Evolutionary conservation across 1,284 basidiomycete species (phyloP).

Genomic region (Flammula alnicola): DNA sequence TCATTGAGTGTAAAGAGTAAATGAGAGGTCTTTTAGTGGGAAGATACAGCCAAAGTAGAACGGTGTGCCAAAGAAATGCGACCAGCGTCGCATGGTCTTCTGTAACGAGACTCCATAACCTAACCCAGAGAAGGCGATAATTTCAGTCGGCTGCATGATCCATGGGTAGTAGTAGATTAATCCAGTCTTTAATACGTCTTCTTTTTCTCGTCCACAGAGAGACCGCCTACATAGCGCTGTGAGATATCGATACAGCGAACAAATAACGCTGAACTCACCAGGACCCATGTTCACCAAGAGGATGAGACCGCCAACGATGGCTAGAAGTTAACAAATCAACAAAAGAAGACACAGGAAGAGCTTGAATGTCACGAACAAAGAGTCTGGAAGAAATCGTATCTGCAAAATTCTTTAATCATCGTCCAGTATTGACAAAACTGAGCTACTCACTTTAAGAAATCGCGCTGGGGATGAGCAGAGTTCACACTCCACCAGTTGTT

Average conservation of each 20-base stretch:
- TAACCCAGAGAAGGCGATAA: conserved; percentile 14
- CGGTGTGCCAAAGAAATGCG: conserved; percentile 10
- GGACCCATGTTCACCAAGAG: conserved; percentile 99
- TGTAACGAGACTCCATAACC: too few species aligned
- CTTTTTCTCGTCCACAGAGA: conserved; percentile 99
- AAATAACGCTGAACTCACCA: conserved; percentile 46
- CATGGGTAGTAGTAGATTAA: conserved; percentile 18
- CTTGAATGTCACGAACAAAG: conserved; percentile 64
- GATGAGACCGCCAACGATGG: conserved; percentile 96
- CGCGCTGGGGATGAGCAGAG: conserved; percentile 90
- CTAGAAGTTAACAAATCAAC: conserved; percentile 45
- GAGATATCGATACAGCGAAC: background rate
- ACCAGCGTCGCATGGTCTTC: conserved; percentile 4
- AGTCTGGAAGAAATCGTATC: conserved; percentile 95
- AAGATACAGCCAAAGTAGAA: conserved; percentile 20
- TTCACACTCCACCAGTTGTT: conserved; percentile 99
- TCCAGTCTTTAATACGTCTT: conserved; percentile 72
- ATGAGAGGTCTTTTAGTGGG: conserved; percentile 17
- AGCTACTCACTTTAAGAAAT: conserved; percentile 95
- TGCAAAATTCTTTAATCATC: conserved; percentile 35
- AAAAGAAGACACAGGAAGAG: conserved; percentile 10
- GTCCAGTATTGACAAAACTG: conserved; percentile 24
- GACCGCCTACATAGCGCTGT: conserved; percentile 61
- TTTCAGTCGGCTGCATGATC: conserved; percentile 17
- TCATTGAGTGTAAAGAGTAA: background rate